Conservation (phyloP, 1,284 basidiomycete genomes). For the Exsudoporus floridanus region DNA sequence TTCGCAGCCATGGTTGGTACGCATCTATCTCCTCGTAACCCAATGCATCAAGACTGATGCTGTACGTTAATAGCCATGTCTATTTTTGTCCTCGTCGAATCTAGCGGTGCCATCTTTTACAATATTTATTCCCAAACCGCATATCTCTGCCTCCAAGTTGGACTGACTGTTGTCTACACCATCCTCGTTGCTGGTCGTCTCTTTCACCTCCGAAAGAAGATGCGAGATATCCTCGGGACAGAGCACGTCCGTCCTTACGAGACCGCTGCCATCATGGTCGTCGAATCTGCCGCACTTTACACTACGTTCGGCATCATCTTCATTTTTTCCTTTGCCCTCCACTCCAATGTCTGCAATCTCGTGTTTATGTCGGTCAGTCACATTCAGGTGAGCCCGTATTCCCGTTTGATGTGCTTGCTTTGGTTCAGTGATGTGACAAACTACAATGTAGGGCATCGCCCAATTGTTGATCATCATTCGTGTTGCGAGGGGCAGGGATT, state of each 20-base stretch:
- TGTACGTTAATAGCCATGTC: conserved; percentile 19
- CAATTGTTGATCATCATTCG: conserved; percentile 34
- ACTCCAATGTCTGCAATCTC: conserved; percentile 24
- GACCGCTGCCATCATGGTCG: conserved; percentile 17
- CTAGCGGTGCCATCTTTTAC: conserved; percentile 24
- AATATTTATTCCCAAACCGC: conserved; percentile 26
- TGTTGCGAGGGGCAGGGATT: conserved; percentile 19
- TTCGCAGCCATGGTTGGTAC: conserved; percentile 28
- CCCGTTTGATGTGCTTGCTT: background rate
- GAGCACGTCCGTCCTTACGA: conserved; percentile 27
- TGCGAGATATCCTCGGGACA: conserved; percentile 14
- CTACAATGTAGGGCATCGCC: conserved; percentile 26
- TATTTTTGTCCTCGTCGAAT: conserved; percentile 26
- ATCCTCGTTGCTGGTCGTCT: conserved; percentile 32
- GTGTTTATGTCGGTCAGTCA: conserved; percentile 25
- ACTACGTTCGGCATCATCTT: conserved; percentile 17
- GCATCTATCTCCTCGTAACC: background rate
- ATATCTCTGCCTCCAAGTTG: conserved; percentile 32
- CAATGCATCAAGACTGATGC: background rate
- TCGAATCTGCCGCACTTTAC: conserved; percentile 30
- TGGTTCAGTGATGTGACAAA: background rate
- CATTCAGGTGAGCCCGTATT: conserved; percentile 22
- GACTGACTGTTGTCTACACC: conserved; percentile 33
- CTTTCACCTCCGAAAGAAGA: conserved; percentile 15
- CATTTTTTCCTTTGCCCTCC: conserved; percentile 22